Percentiles rank a stretch among this genome's conserved stretches.
These are phyloP conservation scores for Amphichorda felina DNA, from an alignment of 2,329 filamentous ascomycete species.

Conservation along the genomic window DNA sequence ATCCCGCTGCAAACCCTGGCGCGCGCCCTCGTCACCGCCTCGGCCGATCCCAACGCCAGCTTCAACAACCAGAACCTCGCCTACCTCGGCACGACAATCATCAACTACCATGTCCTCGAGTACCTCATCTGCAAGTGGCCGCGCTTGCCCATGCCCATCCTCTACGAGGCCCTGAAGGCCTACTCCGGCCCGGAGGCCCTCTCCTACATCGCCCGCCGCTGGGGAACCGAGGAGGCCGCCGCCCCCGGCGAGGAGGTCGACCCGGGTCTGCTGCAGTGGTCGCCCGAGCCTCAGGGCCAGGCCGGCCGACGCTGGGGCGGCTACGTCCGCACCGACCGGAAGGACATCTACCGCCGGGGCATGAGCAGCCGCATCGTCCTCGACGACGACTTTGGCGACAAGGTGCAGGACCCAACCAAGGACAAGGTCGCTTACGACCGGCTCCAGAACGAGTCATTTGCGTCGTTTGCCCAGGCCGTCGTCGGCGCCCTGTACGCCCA, in stretches of 20 bases:
- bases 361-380: constrained; percentile 68
- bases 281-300: constrained; percentile 34
- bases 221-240: constrained; percentile 85
- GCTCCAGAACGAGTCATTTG: constrained; percentile 63
- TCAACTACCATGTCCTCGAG: constrained; percentile 84
- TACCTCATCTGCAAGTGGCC: constrained; percentile 82
- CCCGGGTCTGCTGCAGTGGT: constrained; percentile 78
- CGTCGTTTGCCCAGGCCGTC: constrained; percentile 71
- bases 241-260: constrained; percentile 86
- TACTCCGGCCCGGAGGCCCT: constrained; percentile 71
- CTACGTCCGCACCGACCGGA: constrained; percentile 39
- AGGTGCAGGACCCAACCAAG: constrained; percentile 6
- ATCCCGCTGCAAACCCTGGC: constrained; percentile 80
- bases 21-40: constrained; percentile 72
- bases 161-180: constrained; percentile 76
- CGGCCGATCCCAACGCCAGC: constrained; percentile 64
- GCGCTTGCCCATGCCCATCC: constrained; percentile 76
- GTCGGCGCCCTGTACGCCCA: constrained; percentile 81
- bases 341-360: constrained; percentile 44
- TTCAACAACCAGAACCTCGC: constrained; percentile 88
- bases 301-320: constrained; percentile 29
- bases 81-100: constrained; percentile 68
- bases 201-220: constrained; percentile 63
- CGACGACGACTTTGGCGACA: constrained; percentile 76
- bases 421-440: constrained; percentile 36